These are phyloP conservation scores for Strigomonas galati DNA, from an alignment of 208 protist species.

Conservation along the genomic window DNA sequence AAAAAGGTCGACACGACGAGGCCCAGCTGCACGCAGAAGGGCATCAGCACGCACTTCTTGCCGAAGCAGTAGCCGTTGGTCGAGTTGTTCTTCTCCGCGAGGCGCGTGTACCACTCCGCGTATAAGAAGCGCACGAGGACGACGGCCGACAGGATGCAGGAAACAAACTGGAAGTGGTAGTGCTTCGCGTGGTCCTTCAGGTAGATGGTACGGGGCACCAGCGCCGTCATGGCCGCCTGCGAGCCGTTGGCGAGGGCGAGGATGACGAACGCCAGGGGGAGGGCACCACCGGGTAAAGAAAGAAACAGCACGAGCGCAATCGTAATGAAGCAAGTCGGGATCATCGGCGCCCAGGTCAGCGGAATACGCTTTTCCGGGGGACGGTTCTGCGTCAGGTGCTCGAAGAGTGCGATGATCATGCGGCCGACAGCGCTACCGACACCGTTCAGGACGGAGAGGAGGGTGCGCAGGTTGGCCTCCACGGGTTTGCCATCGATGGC, in stretches of 20 bases:
- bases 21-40: constrained; percentile 5
- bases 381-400: constrained; percentile 51
- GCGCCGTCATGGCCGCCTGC: constrained; percentile 24
- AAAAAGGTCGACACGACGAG: constrained; percentile 25
- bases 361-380: constrained; percentile 56
- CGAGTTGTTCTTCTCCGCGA: not conserved
- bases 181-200: constrained; percentile 63
- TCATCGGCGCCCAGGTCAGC: constrained; percentile 40
- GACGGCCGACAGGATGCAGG: constrained; percentile 30
- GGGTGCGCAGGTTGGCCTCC: constrained; percentile 26
- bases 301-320: constrained; percentile 40
- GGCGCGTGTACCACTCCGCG: constrained; percentile 35
- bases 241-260: constrained; percentile 60
- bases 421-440: constrained; percentile 64
- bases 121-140: constrained; percentile 64
- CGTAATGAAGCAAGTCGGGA: constrained; percentile 39
- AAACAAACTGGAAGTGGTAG: constrained; percentile 59
- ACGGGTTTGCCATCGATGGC: constrained; percentile 37
- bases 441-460: constrained; percentile 59
- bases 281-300: constrained; percentile 23
- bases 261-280: constrained; percentile 53
- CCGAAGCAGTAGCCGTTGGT: constrained; percentile 21
- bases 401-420: constrained; percentile 50
- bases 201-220: constrained; percentile 69
- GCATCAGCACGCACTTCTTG: constrained; percentile 5